Evolutionary conservation across 768 basidiomycete genomes (phyloP).

Genomic region (Kwoniella mangroviensis): DNA sequence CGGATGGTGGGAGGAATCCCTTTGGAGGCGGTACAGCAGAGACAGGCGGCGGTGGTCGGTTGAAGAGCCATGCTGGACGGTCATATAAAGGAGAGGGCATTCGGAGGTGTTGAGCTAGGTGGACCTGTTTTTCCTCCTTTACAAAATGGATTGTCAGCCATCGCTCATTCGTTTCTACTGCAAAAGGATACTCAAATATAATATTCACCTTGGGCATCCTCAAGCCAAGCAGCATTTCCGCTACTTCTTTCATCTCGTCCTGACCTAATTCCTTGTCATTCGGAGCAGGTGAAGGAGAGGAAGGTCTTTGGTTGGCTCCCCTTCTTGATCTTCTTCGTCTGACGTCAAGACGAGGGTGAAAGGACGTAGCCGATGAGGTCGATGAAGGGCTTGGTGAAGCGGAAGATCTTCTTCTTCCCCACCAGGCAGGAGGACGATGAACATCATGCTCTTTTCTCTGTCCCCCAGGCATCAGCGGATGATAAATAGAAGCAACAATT

Average conservation of each 20-base stretch:
- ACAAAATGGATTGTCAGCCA: no score
- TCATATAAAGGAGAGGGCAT: neutral
- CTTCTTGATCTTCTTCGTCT: neutral
- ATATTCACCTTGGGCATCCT: no score
- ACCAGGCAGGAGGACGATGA: conserved; percentile 10
- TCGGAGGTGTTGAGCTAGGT: neutral
- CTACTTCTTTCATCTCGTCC: no score
- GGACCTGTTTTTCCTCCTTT: neutral
- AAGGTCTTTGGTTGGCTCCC: no score
- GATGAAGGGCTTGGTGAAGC: neutral
- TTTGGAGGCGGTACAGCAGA: neutral
- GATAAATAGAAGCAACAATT: neutral
- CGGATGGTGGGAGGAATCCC: neutral
- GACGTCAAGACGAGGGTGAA: neutral
- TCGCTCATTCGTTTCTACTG: no score
- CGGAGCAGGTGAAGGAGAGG: no score
- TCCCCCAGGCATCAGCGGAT: neutral
- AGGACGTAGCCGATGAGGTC: neutral
- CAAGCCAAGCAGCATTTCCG: no score
- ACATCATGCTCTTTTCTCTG: conserved; percentile 7
- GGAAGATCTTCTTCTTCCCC: conserved; percentile 7
- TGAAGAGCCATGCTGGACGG: conserved; percentile 11
- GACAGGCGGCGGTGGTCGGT: neutral
- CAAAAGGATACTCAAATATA: no score
- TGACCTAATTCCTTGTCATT: no score